Base-by-base conservation (phyloP, 768 basidiomycete genomes). In the Trametes cingulata region DNA sequence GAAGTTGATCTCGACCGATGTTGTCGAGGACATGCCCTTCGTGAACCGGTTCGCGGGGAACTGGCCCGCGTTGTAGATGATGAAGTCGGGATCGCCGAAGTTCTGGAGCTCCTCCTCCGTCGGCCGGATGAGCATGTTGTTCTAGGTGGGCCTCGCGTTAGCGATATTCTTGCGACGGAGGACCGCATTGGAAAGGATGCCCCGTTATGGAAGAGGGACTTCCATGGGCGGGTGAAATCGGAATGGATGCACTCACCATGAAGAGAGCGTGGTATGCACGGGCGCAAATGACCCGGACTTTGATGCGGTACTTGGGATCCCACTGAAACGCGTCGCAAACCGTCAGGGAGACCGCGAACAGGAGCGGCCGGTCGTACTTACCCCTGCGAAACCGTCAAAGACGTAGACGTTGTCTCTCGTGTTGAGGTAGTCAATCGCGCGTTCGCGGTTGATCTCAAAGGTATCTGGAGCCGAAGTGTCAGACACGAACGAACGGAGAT, bases 1-100 rank as follows among this genome's bases (percentile, higher is more conserved):
- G 79, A 99, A 98, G 85, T 99, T 99, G 82, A 99, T 93, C 78
- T 98, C 96, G 50, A 99, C 96, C 2, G 95, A 97, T 6, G 97
- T 98, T 29, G 95, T 93, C 10, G 95, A 97, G 62, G 93, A 96
- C 97, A 98, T 98, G 76, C 97, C 97, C 81, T 97, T 94, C 61
- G 97, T 99, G 84, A 98, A 98, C 43, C 97, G 91, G 76, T 99
- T 99, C 68, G 97, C 97, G 14, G 97, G 96, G 88, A 99, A 98
- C 75, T 98, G 95, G 64, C 97, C 97, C 46, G 97, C 97, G 76
- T 98, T 98, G 86, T 98, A 98, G 76, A 99, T 98, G 79, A 94
- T 97, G 76, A 99, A 99, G 72, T 99, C 97, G 45, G 97, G 97
- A 70, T 96, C 93, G 72, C 96, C 97, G 72, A 97, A 99, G 72